These are phyloP conservation scores for Globisporangium cederbergense DNA, from an alignment of 352 stramenopile genomes.

Conservation along the genomic window DNA sequence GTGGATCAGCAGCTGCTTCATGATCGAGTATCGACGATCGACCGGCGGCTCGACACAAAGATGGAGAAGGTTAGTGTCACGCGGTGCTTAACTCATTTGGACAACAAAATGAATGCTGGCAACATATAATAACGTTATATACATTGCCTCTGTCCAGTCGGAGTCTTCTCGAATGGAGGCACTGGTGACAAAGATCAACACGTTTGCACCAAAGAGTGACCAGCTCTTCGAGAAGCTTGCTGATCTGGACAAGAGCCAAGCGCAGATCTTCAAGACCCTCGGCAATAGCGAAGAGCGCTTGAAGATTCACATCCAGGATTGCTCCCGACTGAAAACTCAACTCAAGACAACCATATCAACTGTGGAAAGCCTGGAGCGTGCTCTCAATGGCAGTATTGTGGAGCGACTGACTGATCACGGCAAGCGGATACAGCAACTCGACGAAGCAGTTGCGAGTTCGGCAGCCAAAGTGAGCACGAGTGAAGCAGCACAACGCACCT, in stretches of 20 bases:
- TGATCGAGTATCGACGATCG: slow-evolving; percentile 35
- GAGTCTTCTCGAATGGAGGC: slow-evolving; percentile 43
- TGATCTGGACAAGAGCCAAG: slow-evolving; percentile 16
- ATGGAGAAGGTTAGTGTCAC: slow-evolving; percentile 49
- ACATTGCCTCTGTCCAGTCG: slow-evolving; percentile 24
- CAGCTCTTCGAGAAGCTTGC: slow-evolving; percentile 28
- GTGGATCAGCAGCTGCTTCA: slow-evolving; percentile 44
- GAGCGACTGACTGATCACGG: background rate
- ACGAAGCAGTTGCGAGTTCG: slow-evolving; percentile 16
- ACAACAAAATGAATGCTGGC: background rate
- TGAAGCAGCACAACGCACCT: slow-evolving; percentile 24
- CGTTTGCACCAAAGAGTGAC: slow-evolving; percentile 39
- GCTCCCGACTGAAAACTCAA: background rate
- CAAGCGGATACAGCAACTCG: slow-evolving; percentile 19
- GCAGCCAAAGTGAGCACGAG: slow-evolving; percentile 20
- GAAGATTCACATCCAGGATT: background rate
- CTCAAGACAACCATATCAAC: background rate
- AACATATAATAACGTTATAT: background rate
- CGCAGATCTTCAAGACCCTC: background rate
- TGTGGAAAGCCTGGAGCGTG: background rate
- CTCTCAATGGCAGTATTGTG: background rate
- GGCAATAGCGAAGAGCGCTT: background rate
- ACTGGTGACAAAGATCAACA: slow-evolving; percentile 49
- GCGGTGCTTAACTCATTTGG: background rate
- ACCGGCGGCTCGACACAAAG: slow-evolving; percentile 43